Evolutionary conservation across 2,329 filamentous ascomycete species (phyloP), one percentile per base, ranked within the genome.

Genomic region (Aspergillus sergii): DNA sequence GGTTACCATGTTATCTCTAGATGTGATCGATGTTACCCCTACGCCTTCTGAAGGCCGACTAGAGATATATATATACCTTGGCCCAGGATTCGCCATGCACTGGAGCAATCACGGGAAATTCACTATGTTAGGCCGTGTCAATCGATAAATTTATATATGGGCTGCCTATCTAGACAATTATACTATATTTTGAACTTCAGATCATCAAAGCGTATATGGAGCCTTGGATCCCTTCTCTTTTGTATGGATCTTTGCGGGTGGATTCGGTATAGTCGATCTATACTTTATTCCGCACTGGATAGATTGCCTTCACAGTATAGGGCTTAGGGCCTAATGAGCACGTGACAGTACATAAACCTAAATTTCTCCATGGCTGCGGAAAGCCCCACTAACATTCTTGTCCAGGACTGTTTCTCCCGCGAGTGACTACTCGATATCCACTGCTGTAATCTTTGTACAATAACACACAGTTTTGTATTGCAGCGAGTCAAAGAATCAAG

Each of bases 121-220:
- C 16, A 9, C 19, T 9, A 7, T 4, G 1, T 41, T 6, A 4
- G 2, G 2, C 14, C 16, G 14, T 41, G 8, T 10, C 3, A 10
- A n/a, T 4, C 1, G 0, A 3, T 3, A 10, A n/a, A 12, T 6
- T n/a, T n/a, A n/a, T 0, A 4, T n/a, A n/a, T n/a, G 19, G 8
- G 1, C 19, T 41, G 39, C 8, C 19, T n/a, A 41, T 19, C 8
- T 3, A n/a, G 39, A n/a, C n/a, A 10, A 3, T 4, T 41, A 41
- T n/a, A 8, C 3, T n/a, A n/a, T 3, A n/a, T 10, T n/a, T 41
- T 3, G 3, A 41, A 14, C 39, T 3, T 41, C 19, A 3, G 3
- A n/a, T 19, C 7, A 19, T 41, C 16, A 41, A 41, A 9, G 19
- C 19, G 19, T n/a, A 16, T 16, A 41, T 41, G 3, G 3, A 41